Conservation (phyloP, 2,329 filamentous ascomycete genomes). For the Polychaeton citri region DNA sequence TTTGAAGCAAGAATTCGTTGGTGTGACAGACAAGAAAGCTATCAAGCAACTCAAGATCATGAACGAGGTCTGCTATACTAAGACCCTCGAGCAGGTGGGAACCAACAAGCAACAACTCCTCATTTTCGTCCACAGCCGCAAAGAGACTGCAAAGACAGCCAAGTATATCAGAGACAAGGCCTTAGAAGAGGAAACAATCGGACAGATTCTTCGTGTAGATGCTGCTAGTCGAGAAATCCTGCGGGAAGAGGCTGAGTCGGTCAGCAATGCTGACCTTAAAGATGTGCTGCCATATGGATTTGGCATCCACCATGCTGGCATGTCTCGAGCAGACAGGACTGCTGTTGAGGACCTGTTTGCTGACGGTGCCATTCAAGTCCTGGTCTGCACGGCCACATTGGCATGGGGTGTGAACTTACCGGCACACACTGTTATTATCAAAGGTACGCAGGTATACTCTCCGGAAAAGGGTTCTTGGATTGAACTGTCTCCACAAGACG, state of each 20-base stretch:
- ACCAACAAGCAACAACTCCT: constrained; percentile 93
- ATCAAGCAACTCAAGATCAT: constrained; percentile 99
- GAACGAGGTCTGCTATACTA: constrained; percentile 98
- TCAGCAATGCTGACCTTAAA: constrained; percentile 78
- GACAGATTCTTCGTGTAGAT: constrained; percentile 85
- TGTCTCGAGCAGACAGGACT: constrained; percentile 88
- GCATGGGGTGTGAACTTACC: constrained; percentile 98
- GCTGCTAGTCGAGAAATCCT: constrained; percentile 82
- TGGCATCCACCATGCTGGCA: constrained; percentile 95
- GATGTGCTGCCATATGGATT: constrained; percentile 93
- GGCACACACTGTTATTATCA: constrained; percentile 96
- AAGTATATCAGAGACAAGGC: constrained; percentile 94
- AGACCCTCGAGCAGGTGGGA: constrained; percentile 92
- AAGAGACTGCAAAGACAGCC: constrained; percentile 95
- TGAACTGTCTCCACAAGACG: constrained; percentile 91
- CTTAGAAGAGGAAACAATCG: constrained; percentile 91
- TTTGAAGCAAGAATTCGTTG: constrained; percentile 90
- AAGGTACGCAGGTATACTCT: constrained; percentile 94
- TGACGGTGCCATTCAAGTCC: constrained; percentile 80
- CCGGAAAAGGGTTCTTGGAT: constrained; percentile 99
- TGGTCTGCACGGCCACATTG: constrained; percentile 94
- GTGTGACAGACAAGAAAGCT: constrained; percentile 92
- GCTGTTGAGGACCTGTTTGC: constrained; percentile 92
- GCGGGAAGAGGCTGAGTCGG: constrained; percentile 67
- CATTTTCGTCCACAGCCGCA: constrained; percentile 95